A percentile compares a stretch with the other conserved stretches of the same genome.
Evolutionary conservation across 352 stramenopile genomes (phyloP).

Genomic region (Hyphochytrium catenoides): DNA sequence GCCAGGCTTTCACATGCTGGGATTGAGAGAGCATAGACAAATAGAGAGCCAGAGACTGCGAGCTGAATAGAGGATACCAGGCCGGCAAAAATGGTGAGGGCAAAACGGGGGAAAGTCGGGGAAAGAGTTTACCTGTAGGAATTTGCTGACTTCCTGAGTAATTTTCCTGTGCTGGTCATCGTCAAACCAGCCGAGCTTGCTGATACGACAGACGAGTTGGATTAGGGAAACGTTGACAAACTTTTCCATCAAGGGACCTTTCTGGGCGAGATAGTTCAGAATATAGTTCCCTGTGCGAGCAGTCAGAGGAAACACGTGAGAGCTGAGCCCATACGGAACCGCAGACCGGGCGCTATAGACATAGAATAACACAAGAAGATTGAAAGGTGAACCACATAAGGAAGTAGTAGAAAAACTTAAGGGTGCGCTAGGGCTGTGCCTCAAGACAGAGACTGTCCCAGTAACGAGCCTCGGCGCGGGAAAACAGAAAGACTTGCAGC

Average conservation of each 20-base stretch:
- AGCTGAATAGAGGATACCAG: no score
- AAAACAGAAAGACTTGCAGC: conserved; percentile 1
- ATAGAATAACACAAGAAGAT: no score
- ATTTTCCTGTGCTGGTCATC: conserved; percentile 87
- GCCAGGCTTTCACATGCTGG: no score
- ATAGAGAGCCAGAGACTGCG: no score
- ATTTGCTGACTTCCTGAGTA: conserved; percentile 91
- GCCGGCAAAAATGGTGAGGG: no score
- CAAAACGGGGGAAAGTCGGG: no score
- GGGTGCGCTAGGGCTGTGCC: conserved; percentile 14
- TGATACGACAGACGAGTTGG: conserved; percentile 91
- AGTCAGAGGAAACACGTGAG: conserved; percentile 13
- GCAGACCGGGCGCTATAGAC: no score
- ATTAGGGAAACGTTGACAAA: conserved; percentile 87
- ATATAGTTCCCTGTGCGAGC: conserved; percentile 82
- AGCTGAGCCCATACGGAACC: neutral
- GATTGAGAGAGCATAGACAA: no score
- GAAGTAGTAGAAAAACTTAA: no score
- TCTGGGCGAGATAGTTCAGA: conserved; percentile 83
- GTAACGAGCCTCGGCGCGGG: no score
- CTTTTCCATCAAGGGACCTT: conserved; percentile 74
- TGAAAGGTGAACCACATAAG: no score
- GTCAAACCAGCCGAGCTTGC: conserved; percentile 98
- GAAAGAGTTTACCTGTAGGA: conserved; percentile 69
- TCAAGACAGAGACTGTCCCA: conserved; percentile 17